phyloP scores from a whole-genome alignment of 805 yeast genomes.

The Pichia phayaonensis region DNA sequence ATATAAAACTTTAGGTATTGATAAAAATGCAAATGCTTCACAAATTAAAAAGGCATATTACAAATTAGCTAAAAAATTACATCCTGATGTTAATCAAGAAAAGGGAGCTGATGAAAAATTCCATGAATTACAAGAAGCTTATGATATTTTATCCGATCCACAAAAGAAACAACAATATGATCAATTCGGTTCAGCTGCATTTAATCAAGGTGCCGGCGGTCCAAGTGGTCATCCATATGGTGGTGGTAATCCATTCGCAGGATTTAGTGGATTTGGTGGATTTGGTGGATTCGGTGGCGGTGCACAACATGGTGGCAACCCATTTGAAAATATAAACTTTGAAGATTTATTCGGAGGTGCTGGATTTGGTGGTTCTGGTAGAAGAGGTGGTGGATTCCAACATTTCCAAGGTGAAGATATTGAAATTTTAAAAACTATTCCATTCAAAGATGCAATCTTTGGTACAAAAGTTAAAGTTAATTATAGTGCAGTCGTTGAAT shows the following conservation, averaged over 20 bases:
- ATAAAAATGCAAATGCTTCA: slow-evolving; percentile 58
- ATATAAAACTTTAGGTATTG: slow-evolving; percentile 74
- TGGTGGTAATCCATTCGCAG: slow-evolving; percentile 36
- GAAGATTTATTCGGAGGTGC: slow-evolving; percentile 57
- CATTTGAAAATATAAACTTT: slow-evolving; percentile 32
- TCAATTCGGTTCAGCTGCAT: slow-evolving; percentile 84
- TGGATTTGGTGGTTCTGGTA: slow-evolving; percentile 19
- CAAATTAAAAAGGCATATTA: slow-evolving; percentile 94
- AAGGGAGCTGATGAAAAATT: slow-evolving; percentile 80
- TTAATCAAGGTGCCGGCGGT: slow-evolving; percentile 54
- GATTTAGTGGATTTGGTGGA: slow-evolving; percentile 36
- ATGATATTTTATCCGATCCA: slow-evolving; percentile 83
- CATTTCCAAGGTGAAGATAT: slow-evolving; percentile 86
- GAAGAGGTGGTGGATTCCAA: slow-evolving; percentile 43
- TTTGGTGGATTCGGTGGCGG: slow-evolving; percentile 31
- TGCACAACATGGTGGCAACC: slow-evolving; percentile 18
- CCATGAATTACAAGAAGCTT: slow-evolving; percentile 90
- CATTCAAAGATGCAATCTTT: slow-evolving; percentile 81
- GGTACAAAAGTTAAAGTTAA: slow-evolving; percentile 63
- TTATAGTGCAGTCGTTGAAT: slow-evolving; percentile 67
- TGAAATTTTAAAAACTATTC: slow-evolving; percentile 65
- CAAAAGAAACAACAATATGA: slow-evolving; percentile 84
- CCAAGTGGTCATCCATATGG: slow-evolving; percentile 26
- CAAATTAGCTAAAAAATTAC: slow-evolving; percentile 85
- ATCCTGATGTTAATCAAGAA: slow-evolving; percentile 95